Evolutionary conservation across 176 grass and related monocot species (phyloP), one percentile per base, ranked within the genome.

Genomic region (Aechmea fasciata): DNA sequence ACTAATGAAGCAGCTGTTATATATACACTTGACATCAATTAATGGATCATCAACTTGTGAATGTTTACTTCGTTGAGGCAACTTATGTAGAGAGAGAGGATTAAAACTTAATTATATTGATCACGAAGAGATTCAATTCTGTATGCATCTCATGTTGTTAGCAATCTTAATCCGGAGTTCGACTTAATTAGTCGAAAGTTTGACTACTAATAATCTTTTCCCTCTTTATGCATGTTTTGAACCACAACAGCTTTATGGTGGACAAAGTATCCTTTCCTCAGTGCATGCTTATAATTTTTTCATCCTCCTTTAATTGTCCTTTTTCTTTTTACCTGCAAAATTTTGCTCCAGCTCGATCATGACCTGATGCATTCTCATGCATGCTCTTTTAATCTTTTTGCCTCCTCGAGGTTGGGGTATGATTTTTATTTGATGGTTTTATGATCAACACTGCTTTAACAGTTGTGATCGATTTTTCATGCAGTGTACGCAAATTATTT

Each of bases 271-370:
- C 68, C 77, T 84, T 79, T 75, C 77, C 59, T 54, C 69, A 64
- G 83, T 78, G 87, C 86, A 87, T 95, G 87, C 87, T 74, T 75
- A 75, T 84, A 85, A 83, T 87, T 87, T 87, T 87, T 94, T 84
- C 79, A 71, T 78, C 75, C 67, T 80, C 77, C 59, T 77, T 70
- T 83, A 79, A 81, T 67, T 71, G 85, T 89, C 26, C 72, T 75
- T 33, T 61, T 75, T 53, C 50, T 92, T 88, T 87, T 84, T 81
- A 84, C 33, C 33, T 6, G 33, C 73, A 96, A 89, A 87, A 83
- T 85, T 75, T 50, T 80, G 78, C 63, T 79, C 73, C 83, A 89
- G 80, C 88, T 89, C 87, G 33, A 41, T 96, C 89, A 81, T 82
- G 81, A 41, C 79, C 78, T 81, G 88, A 65, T 64, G 12, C 55